Evolutionary conservation across 2,329 filamentous ascomycete species (phyloP), one percentile per base, ranked within the genome.

Genomic region (Aspergillus sp.): DNA sequence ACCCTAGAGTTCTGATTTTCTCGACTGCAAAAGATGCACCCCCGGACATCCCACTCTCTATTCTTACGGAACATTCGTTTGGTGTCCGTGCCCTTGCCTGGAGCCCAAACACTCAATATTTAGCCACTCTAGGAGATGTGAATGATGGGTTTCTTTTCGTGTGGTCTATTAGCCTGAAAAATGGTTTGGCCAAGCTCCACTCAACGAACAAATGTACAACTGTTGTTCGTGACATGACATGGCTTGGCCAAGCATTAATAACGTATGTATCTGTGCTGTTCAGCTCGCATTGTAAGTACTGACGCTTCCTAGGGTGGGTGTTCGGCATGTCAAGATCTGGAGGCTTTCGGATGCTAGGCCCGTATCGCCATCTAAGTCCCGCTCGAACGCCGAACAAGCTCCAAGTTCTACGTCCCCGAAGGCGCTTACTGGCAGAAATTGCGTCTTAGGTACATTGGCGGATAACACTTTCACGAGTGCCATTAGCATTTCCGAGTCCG

Each of bases 101-200:
- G 84, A 97, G 93, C 64, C 84, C 89, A 0, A 92, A 97, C 75
- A 92, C 91, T 13, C 89, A 86, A 66, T 96, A 90, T 76, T 84
- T 99, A 38, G 95, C 95, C 2, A 96, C 93, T 22, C 83, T 99
- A 13, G 95, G 95, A 30, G 87, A 90, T 19, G 86, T 91, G 59
- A 97, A 97, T 74, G 95, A 99, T 77, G 94, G 94, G 1, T 98
- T 96, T 73, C 83, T 99, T 22, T 96, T 94, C 74, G 84, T 98
- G 30, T 98, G 94, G 93, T 87, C 84, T 68, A 86, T 97, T 67
- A 93, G 96, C 71, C 80, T 89, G n/a, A 90, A 88, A 53, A 95
- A 87, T 9, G 94, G 93, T 19, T 85, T 89, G 22, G 89, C 93
- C 2, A 92, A 84, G 69, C 81, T 98, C 38, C 84, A 89, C 85